Base-by-base conservation (phyloP, 164 flowering plant genomes). In the Dillenia turbinata region DNA sequence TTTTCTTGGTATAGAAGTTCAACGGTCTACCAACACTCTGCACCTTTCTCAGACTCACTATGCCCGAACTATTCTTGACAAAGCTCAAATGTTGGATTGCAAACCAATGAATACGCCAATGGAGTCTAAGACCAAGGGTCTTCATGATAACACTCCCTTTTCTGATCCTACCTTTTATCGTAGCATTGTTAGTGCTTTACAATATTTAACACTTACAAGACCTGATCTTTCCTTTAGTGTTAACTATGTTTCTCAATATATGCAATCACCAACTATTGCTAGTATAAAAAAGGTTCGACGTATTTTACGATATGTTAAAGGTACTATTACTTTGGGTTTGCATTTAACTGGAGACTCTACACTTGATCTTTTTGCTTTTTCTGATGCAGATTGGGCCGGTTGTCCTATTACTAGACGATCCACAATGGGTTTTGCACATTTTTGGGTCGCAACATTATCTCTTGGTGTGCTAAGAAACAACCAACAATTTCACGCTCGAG, bases 401-500 rank as follows among this genome's bases (percentile, higher is more conserved):
- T 24, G 26, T 24, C 26, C 26, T 24, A 24, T 3, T 24, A 24
- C 2, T 24, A 24, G 26, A 24, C 26, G 26, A 24, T 24, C 26
- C 3, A 24, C 26, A 24, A 24, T 3, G 3, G 26, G 1, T 24
- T 24, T 24, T 24, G 26, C 26, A 24, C 26, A 3, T 24, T 24
- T 24, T 24, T 24, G 26, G 26, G 26, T 24, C 26, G 26, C 26
- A 24, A 24, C 26, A 1, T 24, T 24, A 40, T 40, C 60, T 57
- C 60, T 12, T 57, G 60, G 47, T 45, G 60, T 57, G 48, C 49
- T 11, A 57, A 45, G 3, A 45, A 57, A 14, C n/a, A 57, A 12
- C 60, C n/a, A 9, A 43, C 17, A 24, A 24, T 57, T 44, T 57
- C 60, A 9, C 60, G 16, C 8, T 57, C 60, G n/a, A 57, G 60